Evolutionary conservation across 176 grass and related monocot genomes (phyloP), one percentile per base, ranked within the genome.

Genomic region (Oropetium thomaeum): DNA sequence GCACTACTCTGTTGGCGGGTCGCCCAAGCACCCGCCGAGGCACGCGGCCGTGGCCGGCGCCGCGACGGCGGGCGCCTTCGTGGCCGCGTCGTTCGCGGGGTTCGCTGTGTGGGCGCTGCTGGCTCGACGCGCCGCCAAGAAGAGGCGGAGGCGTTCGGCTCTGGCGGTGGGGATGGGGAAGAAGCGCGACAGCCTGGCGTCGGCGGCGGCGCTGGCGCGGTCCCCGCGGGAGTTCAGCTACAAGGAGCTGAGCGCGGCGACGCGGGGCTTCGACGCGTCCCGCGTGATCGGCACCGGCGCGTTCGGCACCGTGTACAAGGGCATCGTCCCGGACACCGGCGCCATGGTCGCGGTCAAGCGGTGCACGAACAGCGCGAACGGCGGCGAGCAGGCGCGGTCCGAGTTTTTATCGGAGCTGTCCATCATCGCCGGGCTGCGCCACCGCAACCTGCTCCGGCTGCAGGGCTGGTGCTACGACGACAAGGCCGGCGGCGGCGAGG

Each of bases 281-380:
- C 92, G 87, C 16, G 90, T 99, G 58, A 99, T 99, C 47, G 96
- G 96, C n/a, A 93, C 84, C 48, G 96, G 92, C 58, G 96, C 96
- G 37, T 96, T 99, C 69, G 92, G 92, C n/a, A 92, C 83, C 0
- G 96, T 99, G 74, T 99, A 96, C 89, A 99, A 92, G 70, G 96
- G 89, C 58, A 99, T 99, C 75, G 81, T 99, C 11, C 82, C 89
- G 0, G 92, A 96, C 86, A 99, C 89, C 16, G 92, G 96, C 58
- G 92, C 92, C 43, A 95, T 99, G 80, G 96, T 99, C 5, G 96
- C 96, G 33, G 96, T 99, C 2, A 99, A 99, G 80, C 77, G 87
- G 0, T 99, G 89, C 96, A 99, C 87, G 4, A 77, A 80, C 12
- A 40, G 53, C 14, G 33, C 62, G 26, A 72, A 30, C 44, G 65